These are phyloP conservation scores for Ogataea allantospora DNA, from an alignment of 805 yeast species.

Conservation along the genomic window DNA sequence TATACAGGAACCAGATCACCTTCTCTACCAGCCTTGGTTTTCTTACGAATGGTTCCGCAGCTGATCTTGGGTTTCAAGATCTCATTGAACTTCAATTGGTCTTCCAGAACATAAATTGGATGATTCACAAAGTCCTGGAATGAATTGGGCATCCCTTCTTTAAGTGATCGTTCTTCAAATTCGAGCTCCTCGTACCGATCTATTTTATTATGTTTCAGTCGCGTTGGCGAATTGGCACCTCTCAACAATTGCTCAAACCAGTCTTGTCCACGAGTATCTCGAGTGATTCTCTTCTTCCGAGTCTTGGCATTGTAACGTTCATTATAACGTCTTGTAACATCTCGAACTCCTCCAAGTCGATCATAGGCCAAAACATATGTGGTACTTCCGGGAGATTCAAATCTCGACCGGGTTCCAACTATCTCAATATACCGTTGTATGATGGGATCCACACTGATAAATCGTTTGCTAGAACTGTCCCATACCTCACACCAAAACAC, in stretches of 20 bases:
- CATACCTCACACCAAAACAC: constrained; percentile 94
- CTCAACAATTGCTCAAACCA: constrained; percentile 60
- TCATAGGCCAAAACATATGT: constrained; percentile 81
- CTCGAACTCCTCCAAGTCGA: constrained; percentile 60
- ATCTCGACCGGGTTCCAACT: constrained; percentile 47
- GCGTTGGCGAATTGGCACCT: constrained; percentile 29
- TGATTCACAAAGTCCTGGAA: constrained; percentile 82
- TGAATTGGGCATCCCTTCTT: constrained; percentile 87
- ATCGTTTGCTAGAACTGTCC: constrained; percentile 67
- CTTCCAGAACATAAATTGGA: constrained; percentile 79
- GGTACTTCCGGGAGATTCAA: constrained; percentile 66
- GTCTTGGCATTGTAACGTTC: constrained; percentile 69
- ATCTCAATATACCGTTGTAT: constrained; percentile 63
- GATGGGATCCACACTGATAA: constrained; percentile 87
- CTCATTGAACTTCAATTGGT: constrained; percentile 71
- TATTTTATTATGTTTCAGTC: constrained; percentile 27
- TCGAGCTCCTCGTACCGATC: constrained; percentile 61
- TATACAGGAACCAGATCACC: constrained; percentile 58
- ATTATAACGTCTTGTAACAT: constrained; percentile 83
- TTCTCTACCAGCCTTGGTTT: constrained; percentile 37
- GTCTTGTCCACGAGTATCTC: constrained; percentile 48
- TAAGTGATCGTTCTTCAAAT: constrained; percentile 56
- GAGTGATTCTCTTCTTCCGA: constrained; percentile 67
- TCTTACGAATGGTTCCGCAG: constrained; percentile 66
- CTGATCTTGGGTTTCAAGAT: constrained; percentile 63